phyloP scores from a whole-genome alignment of 2,329 filamentous ascomycete species.

The Calonectria pteridis region DNA sequence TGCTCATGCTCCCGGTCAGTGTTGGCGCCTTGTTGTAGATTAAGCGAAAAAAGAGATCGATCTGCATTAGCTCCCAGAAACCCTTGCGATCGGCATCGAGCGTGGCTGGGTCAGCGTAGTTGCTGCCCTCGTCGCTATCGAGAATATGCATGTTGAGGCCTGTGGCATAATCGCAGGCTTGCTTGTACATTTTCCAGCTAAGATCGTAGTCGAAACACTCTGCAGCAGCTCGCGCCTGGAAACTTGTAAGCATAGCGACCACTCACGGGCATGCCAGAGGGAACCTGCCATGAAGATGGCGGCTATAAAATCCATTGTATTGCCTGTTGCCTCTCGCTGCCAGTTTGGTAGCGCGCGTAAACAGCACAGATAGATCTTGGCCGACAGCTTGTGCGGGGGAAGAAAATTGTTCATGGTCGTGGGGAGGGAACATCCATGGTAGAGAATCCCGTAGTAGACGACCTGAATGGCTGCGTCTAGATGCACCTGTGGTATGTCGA shows the following conservation, averaged over 20 bases:
- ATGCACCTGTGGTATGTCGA: slow-evolving; percentile 45
- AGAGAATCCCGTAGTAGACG: slow-evolving; percentile 44
- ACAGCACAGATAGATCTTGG: slow-evolving; percentile 15
- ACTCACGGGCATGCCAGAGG: too few relatives aligned
- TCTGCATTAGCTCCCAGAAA: slow-evolving; percentile 21
- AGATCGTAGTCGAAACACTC: slow-evolving; percentile 21
- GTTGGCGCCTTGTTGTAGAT: slow-evolving; percentile 10
- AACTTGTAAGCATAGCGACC: neutral
- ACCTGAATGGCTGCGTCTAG: slow-evolving; percentile 46
- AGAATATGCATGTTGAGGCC: slow-evolving; percentile 25
- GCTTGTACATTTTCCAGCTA: slow-evolving; percentile 17
- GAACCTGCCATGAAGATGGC: neutral
- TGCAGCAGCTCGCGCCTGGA: slow-evolving; percentile 8
- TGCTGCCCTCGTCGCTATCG: slow-evolving; percentile 8
- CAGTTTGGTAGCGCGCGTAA: slow-evolving; percentile 14
- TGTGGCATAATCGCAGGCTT: slow-evolving; percentile 15
- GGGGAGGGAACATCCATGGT: slow-evolving; percentile 14
- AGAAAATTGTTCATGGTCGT: neutral
- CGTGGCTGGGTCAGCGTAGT: neutral
- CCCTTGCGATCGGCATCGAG: slow-evolving; percentile 14
- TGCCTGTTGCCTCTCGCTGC: slow-evolving; percentile 18
- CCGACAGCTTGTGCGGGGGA: neutral
- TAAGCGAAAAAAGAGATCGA: slow-evolving; percentile 21
- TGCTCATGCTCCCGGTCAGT: neutral
- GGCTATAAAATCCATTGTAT: slow-evolving; percentile 16